Evolutionary conservation across 1,284 basidiomycete species (phyloP).

Genomic region (Leccinum pallidistipes): DNA sequence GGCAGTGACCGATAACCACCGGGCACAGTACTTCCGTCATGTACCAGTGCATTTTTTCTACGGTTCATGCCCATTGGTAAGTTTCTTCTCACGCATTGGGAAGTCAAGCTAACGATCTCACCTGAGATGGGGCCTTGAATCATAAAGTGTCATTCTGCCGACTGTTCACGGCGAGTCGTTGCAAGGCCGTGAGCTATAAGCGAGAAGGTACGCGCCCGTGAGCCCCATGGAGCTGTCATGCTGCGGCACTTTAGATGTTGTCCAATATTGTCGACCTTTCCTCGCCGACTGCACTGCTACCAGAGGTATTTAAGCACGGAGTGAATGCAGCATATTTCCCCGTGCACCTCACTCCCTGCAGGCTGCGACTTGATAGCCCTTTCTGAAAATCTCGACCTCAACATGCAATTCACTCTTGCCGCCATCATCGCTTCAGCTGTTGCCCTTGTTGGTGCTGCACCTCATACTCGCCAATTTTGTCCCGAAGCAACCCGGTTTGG

Average conservation of each 20-base stretch:
- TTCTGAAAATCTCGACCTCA: neutral
- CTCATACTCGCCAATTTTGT: conserved; percentile 23
- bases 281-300: neutral
- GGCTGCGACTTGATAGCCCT: neutral
- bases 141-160: neutral
- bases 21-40: no score
- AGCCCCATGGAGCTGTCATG: no score
- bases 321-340: neutral
- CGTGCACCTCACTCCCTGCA: neutral
- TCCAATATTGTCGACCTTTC: no score
- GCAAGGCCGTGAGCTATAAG: neutral
- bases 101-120: neutral
- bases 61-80: neutral
- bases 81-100: neutral
- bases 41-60: no score
- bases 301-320: neutral
- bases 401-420: conserved; percentile 15
- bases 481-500: conserved; percentile 28
- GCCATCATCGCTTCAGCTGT: conserved; percentile 14
- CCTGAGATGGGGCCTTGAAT: neutral
- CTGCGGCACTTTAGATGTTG: no score
- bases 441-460: conserved; percentile 21
- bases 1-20: no score
- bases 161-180: neutral
- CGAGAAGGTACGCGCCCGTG: neutral